Conservation (phyloP, 129 eudicot species). For the Flaveria ramosissima region DNA sequence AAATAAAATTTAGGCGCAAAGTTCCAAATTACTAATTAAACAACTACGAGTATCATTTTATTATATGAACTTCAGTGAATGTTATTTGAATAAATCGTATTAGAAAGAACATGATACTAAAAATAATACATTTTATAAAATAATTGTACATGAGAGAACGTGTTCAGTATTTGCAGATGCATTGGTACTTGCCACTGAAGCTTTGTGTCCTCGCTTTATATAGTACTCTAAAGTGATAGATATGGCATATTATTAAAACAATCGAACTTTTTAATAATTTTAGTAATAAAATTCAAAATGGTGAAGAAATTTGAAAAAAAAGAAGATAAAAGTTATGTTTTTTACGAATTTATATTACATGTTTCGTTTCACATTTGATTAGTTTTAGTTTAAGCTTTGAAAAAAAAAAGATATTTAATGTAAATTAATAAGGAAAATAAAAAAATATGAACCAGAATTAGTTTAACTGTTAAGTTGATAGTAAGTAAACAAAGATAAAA, state of each 20-base stretch:
- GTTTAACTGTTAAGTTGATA: background rate
- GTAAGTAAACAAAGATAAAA: too few species aligned
- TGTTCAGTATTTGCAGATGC: conserved; percentile 16
- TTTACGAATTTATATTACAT: background rate
- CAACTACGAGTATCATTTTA: background rate
- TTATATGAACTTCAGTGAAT: conserved; percentile 14
- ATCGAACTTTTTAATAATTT: background rate
- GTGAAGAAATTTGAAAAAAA: background rate
- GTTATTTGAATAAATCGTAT: background rate
- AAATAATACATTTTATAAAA: conserved; percentile 2
- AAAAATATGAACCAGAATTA: background rate
- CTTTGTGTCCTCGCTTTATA: conserved; percentile 16
- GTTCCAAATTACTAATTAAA: conserved; percentile 4
- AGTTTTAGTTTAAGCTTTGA: background rate
- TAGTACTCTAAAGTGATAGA: background rate
- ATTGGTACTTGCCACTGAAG: conserved; percentile 32
- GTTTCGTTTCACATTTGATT: background rate
- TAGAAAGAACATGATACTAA: background rate
- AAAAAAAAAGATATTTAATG: background rate
- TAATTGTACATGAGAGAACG: conserved; percentile 28
- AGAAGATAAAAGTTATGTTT: background rate
- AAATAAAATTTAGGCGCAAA: background rate
- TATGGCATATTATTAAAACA: background rate
- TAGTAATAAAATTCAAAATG: background rate
- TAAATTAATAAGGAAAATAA: background rate